Evolutionary conservation across 495 filamentous ascomycete genomes (phyloP), one percentile per base, ranked within the genome.

Genomic region (Hypomontagnella submonticulosa): DNA sequence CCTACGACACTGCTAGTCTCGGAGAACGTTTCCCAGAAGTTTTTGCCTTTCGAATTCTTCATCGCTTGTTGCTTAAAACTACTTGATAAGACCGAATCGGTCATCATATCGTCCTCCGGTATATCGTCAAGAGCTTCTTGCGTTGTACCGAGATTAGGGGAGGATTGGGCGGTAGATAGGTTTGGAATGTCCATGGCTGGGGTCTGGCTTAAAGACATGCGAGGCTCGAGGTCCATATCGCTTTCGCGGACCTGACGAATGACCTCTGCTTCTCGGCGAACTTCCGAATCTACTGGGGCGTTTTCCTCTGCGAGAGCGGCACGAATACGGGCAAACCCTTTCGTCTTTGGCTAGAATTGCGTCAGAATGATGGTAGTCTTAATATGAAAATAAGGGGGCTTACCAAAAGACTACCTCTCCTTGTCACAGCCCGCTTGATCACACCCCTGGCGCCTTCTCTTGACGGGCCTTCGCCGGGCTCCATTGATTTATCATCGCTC

Each of bases 191-290:
- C 63, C 41, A 71, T 37, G 12, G 65, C 23, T 9, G 64, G 58
- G 1, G 58, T n/a, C 8, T 57, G 58, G 2, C 54, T 51, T 0
- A 66, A 56, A 12, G 74, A 60, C 12, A 72, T 61, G 30, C 77
- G 70, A 5, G 75, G 76, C 48, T 81, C 82, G 19, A 84, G 72
- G 27, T 84, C 81, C 76, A 84, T 80, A 63, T 86, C 84, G 64
- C 80, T 84, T 75, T 97, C 94, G 13, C 91, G 90, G 32, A 97
- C 93, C 75, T 97, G 96, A 1, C 90, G 89, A 55, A 98, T 90
- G 0, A 97, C 93, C 77, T 98, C 93, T 10, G 94, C 92, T 80
- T 99, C 95, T 37, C 92, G 89, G 56, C 90, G 89, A 61, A 93
- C 85, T 74, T 99, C 95, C 40, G 88, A 88, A 63, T 98, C 96